Percentiles rank a stretch among this genome's conserved stretches.
These are phyloP conservation scores for Pascua sp. DNA, from an alignment of 1,284 basidiomycete genomes.

Conservation along the genomic window DNA sequence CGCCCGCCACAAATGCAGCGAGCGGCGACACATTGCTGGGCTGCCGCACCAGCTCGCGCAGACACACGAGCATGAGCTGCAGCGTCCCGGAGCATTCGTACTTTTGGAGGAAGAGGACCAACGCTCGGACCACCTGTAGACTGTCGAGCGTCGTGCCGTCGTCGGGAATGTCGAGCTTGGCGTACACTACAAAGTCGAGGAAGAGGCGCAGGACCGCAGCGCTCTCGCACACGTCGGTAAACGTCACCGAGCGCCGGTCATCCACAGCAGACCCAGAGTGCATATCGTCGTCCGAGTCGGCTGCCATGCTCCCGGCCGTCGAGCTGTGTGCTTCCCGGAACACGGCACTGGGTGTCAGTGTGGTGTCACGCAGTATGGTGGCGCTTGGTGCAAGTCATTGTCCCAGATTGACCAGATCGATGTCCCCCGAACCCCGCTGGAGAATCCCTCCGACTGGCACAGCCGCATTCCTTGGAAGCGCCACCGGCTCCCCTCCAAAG, in stretches of 20 bases:
- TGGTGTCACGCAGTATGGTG: neutral
- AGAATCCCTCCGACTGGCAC: no score
- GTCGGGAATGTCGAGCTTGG: conserved; percentile 9
- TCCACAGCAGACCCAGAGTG: neutral
- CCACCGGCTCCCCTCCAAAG: no score
- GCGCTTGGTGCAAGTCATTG: no score
- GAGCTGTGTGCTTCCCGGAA: conserved; percentile 8
- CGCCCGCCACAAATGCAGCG: conserved; percentile 13
- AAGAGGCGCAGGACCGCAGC: conserved; percentile 13
- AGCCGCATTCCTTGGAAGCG: no score
- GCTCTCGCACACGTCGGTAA: conserved; percentile 5
- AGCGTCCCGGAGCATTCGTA: conserved; percentile 11
- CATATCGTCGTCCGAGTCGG: neutral
- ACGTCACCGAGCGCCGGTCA: conserved; percentile 1
- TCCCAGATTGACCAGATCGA: no score
- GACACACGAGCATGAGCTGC: conserved; percentile 1
- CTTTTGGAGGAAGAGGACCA: conserved; percentile 10
- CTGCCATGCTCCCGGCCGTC: neutral
- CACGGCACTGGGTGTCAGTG: conserved; percentile 5
- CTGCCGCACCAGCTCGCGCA: conserved; percentile 14
- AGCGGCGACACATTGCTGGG: conserved; percentile 9
- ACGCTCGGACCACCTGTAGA: conserved; percentile 2
- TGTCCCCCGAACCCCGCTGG: no score
- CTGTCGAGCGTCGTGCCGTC: conserved; percentile 17
- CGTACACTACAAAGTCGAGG: conserved; percentile 10